Base-by-base conservation (phyloP, 2,329 filamentous ascomycete species). In the Colletotrichum liaoningense region DNA sequence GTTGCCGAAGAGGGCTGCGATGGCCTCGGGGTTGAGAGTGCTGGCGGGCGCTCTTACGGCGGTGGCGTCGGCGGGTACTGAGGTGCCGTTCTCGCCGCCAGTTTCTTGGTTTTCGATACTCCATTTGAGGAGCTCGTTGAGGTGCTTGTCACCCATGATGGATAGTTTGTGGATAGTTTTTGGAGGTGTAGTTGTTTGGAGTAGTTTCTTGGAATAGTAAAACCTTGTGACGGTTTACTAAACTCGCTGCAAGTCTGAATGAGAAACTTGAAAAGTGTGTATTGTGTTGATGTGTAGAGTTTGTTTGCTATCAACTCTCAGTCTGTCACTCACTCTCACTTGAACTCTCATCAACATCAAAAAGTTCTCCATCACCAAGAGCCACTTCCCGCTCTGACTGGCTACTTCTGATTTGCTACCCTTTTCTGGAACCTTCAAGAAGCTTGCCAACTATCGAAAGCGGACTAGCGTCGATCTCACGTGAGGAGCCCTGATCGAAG, bases 61-160 rank as follows among this genome's bases (percentile, higher is more conserved):
- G 30, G 79, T 74, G 67, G 79, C 80, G 59, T 78, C 78, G 46
- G 38, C 74, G 75, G 79, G 75, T 42, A 78, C 52, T 33, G 79
- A 74, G 65, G 79, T 80, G 60, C 79, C 78, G 46, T 69, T 79
- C 35, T 79, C 77, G 35, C 24, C 42, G 19, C 24, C 30, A 7
- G 30, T 33, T 8, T 52, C 46, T 24, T 85, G 83, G 81, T 88
- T 87, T 79, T 88, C 84, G 78, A 89, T 87, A 78, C 92, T 88
- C 94, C 94, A 97, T 88, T 93, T 93, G 74, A 97, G 90, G 82
- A 96, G 92, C 68, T 91, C 88, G 85, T 94, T 95, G 80, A 96
- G 88, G 76, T 88, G 83, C 72, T 87, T 82, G 88, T 91, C 83
- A 89, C 87, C 87, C 74, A 77, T 82, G 60, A 30, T 69, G 64